Evolutionary conservation across 192 early-diverging fungal genomes (phyloP).

Genomic region (Podila verticillata): DNA sequence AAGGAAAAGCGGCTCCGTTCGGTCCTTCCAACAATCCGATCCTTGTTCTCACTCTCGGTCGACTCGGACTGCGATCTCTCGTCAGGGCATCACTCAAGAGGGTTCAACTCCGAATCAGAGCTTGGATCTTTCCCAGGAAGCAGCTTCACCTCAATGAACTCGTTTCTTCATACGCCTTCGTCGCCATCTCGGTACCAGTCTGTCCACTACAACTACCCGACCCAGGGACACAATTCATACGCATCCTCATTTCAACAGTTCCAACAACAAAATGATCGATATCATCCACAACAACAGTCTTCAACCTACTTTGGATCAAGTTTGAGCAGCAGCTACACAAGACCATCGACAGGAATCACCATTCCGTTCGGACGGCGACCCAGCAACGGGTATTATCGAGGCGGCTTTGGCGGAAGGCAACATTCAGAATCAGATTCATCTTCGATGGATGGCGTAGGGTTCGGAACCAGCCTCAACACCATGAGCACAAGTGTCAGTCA

Average conservation of each 20-base stretch:
- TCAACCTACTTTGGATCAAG: constrained; percentile 13
- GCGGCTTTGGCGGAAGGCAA: neutral
- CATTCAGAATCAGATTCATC: constrained; percentile 30
- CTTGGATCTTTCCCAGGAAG: constrained; percentile 30
- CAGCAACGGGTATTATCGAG: constrained; percentile 7
- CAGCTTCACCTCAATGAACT: constrained; percentile 43
- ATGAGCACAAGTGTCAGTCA: constrained; percentile 8
- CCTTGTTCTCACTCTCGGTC: constrained; percentile 33
- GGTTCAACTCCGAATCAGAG: constrained; percentile 20
- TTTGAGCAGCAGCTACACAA: constrained; percentile 18
- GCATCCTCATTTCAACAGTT: neutral
- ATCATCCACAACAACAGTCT: neutral
- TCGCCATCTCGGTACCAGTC: constrained; percentile 27
- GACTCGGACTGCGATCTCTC: constrained; percentile 43
- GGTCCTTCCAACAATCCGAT: constrained; percentile 64
- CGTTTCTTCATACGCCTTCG: constrained; percentile 34
- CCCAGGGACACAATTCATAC: neutral
- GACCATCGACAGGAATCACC: constrained; percentile 21
- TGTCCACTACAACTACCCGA: constrained; percentile 15
- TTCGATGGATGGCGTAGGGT: constrained; percentile 7
- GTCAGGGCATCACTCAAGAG: constrained; percentile 5
- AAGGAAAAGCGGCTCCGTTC: constrained; percentile 66
- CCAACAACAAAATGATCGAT: constrained; percentile 22
- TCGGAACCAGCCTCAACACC: neutral
- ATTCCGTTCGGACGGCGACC: constrained; percentile 32